Base-by-base conservation (phyloP, 371 early-diverging fungal species). In the Apophysomyces variabilis region DNA sequence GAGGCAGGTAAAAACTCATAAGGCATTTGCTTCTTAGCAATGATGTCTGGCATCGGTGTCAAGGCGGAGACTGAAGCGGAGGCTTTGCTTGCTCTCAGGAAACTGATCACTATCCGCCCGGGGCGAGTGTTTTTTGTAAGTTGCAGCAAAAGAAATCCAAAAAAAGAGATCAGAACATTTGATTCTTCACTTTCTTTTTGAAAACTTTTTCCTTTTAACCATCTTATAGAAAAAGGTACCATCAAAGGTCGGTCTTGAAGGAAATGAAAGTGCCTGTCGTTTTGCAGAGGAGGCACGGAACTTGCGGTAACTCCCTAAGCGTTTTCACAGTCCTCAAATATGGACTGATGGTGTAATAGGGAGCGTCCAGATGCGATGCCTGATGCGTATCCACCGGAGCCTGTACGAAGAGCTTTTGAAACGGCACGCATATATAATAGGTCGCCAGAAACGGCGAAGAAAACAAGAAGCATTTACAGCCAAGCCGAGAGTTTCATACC, bases 1-100 rank as follows among this genome's bases (percentile, higher is more conserved):
- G 1, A 50, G 16, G 3, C 5, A 21, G 21, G 4, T 21, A 50
- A 21, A 45, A 12, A 18, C 5, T 45, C 16, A 26, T 26, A 26
- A 18, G 46, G n/a, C 46, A n/a, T 45, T n/a, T 50, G n/a, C 54
- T 9, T 47, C 47, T 11, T 50, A 50, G 54, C 54, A 18, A 50
- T 50, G 54, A 50, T 50, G 54, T 50, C 54, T 21, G 54, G 54
- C 18, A 50, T 50, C 21, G 54, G 54, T 50, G 54, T 50, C n/a
- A 50, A 50, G 21, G 16, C 54, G 54, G 54, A 50, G 21, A 50
- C 54, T 7, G 54, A 50, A 21, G 54, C 21, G 9, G 54, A 50
- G 54, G 54, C 54, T 50, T 50, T 50, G 21, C 21, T 50, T 21
- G 54, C 54, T 26, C 54, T 50, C 54, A 50, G 21, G 9, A 50